Evolutionary conservation across 176 grass and related monocot genomes (phyloP).

Genomic region (Oryza punctata): DNA sequence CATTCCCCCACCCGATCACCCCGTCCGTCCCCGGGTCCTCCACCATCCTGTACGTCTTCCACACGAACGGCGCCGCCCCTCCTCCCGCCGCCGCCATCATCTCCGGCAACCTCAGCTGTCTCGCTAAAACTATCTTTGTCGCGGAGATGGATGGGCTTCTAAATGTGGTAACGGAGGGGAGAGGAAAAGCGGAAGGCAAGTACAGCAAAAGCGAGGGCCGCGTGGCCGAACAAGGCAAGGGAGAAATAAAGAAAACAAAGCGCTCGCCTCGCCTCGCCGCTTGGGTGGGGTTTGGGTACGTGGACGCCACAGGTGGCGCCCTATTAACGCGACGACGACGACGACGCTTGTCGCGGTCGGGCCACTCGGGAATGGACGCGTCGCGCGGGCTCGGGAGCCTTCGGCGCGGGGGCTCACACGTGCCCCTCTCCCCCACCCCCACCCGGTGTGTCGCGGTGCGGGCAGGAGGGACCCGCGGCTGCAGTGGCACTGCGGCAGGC

Average conservation of each 20-base stretch:
- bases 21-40: conserved; percentile 62
- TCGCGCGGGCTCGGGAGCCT: conserved; percentile 24
- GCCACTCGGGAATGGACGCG: conserved; percentile 25
- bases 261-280: too few relatives aligned
- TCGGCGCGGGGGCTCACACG: conserved; percentile 31
- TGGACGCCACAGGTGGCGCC: not conserved
- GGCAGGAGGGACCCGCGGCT: too few relatives aligned
- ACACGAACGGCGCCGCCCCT: conserved; percentile 63
- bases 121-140: not conserved
- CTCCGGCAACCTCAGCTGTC: not conserved
- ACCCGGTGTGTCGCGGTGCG: not conserved
- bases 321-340: too few relatives aligned
- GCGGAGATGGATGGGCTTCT: not conserved
- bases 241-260: too few relatives aligned
- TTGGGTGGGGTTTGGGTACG: not conserved
- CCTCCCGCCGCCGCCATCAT: not conserved
- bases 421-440: not conserved
- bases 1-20: conserved; percentile 66
- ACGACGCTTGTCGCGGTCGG: not conserved
- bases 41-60: conserved; percentile 88
- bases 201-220: not conserved
- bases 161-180: not conserved
- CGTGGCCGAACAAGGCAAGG: conserved; percentile 31
- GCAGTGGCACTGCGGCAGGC: too few relatives aligned
- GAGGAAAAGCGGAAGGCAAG: not conserved